Base-by-base conservation (phyloP, 257 asterid genomes). In the Capsicum chinense region DNA sequence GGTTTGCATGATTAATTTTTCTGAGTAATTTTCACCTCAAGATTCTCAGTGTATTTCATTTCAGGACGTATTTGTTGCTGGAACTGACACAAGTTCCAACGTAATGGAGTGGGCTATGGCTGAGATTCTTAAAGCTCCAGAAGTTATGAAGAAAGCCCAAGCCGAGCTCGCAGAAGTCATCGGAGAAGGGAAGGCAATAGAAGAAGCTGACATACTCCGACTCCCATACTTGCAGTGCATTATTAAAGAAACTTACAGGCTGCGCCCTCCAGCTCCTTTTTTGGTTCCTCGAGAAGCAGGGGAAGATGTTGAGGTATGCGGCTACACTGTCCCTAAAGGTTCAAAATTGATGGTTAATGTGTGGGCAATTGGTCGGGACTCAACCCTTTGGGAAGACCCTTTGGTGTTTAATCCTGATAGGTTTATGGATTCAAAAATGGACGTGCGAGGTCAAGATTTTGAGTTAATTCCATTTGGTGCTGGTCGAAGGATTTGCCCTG, bases 401-500 rank as follows among this genome's bases (percentile, higher is more conserved):
- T 79, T 15, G 7, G 12, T 15, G 5, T 76, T 84, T n/a, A 64
- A 79, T 54, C 86, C 83, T 12, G 83, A 79, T 26, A 44, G 84
- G 17, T 84, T 84, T 48, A 37, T 2, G 12, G 58, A 52, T 33
- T 60, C 56, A 12, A 16, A 79, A 84, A 13, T 84, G 9, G 69
- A 84, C 3, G 50, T 84, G 11, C 17, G 59, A 78, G 80, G 84
- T 1, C 79, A 33, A 63, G 50, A 66, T 56, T 84, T 84, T 17
- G 86, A 66, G 79, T 76, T 84, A 8, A 84, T 79, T 79, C 80
- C 86, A 79, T 84, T 84, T 56, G 86, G 80, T 39, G 56, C 70
- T 13, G 86, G 86, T 19, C 0, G 86, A 33, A 84, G 84, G 66
- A 59, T 79, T 44, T 84, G 86, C 4, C 86, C 81, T 3, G 86